Evolutionary conservation across 2,329 filamentous ascomycete species (phyloP), one percentile per base, ranked within the genome.

Genomic region (Ascosphaera acerosa): DNA sequence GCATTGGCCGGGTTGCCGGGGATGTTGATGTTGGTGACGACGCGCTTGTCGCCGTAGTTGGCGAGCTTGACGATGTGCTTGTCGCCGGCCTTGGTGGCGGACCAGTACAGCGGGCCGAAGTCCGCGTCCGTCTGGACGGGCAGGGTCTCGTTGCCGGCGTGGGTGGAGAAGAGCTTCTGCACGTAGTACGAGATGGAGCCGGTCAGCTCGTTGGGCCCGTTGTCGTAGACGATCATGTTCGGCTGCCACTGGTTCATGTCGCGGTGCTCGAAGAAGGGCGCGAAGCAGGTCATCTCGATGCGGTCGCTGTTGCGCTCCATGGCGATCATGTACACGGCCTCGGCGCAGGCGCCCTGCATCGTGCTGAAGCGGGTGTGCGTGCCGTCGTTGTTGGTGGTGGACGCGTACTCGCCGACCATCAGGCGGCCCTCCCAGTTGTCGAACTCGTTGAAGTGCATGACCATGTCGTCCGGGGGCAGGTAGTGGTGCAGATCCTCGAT

Each of bases 251-350:
- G 37, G 4, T 43, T 42, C 22, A 42, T 42, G 28, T 44, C 43
- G 33, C 45, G 49, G 32, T 53, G 46, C 37, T 51, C 44, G 16
- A 53, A 27, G 29, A 50, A 34, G 0, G 51, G 50, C 3, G 51
- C 49, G 35, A 52, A 54, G 4, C 43, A 41, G 2, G 42, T 45
- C 41, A 51, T 43, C 32, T 45, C 43, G 2, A 54, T 44, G 3
- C 50, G 40, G 30, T 53, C 46, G 3, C 48, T 48, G 34, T 54
- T 54, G 14, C 49, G 39, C 35, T 50, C 46, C 31, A 49, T 39
- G 2, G 68, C 65, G 36, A 75, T 62, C 33, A 75, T 56, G 32
- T 62, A 69, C 6, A 74, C 56, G 7, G 67, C 69, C 45, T 76
- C 70, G 10, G 61, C 62, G 5, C 74, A 66, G 18, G 61, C 56